Percentiles rank a stretch among this genome's conserved stretches.
phyloP scores from a whole-genome alignment of 116 monocot species.

The Cymodocea nodosa region DNA sequence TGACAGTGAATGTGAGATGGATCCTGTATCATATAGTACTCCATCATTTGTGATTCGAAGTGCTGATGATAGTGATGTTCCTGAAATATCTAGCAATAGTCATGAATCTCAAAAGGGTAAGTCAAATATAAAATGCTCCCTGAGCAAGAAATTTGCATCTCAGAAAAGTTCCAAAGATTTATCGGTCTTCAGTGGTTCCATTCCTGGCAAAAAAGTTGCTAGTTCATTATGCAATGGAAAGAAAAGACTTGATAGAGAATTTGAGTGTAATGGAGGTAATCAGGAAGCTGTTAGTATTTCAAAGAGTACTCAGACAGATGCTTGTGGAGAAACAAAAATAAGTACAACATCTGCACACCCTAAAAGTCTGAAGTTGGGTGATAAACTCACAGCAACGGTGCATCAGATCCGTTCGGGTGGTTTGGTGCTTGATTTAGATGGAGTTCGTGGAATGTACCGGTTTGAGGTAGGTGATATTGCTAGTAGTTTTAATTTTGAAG shows the following conservation, averaged over 20 bases:
- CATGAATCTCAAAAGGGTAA: constrained; percentile 8
- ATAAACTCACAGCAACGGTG: constrained; percentile 52
- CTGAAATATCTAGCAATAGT: constrained; percentile 19
- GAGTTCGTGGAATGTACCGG: constrained; percentile 83
- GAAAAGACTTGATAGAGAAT: neutral
- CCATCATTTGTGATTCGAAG: constrained; percentile 62
- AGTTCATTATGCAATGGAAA: neutral
- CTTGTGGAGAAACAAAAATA: neutral
- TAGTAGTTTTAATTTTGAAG: no score
- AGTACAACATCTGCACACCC: constrained; percentile 1
- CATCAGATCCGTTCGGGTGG: constrained; percentile 63
- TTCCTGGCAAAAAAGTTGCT: neutral
- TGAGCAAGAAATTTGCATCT: constrained; percentile 8
- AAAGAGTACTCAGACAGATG: neutral
- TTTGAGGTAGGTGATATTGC: constrained; percentile 53
- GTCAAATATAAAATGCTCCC: constrained; percentile 28
- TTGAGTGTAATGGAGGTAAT: constrained; percentile 2
- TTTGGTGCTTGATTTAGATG: constrained; percentile 73
- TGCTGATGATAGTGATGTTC: constrained; percentile 62
- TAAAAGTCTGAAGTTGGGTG: constrained; percentile 49
- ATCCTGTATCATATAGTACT: constrained; percentile 15
- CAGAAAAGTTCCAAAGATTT: constrained; percentile 5
- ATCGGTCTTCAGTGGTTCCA: constrained; percentile 1
- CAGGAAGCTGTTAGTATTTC: neutral
- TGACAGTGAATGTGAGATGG: constrained; percentile 6